Evolutionary conservation across 176 grass and related monocot genomes (phyloP).

Genomic region (Cenchrus americanus): DNA sequence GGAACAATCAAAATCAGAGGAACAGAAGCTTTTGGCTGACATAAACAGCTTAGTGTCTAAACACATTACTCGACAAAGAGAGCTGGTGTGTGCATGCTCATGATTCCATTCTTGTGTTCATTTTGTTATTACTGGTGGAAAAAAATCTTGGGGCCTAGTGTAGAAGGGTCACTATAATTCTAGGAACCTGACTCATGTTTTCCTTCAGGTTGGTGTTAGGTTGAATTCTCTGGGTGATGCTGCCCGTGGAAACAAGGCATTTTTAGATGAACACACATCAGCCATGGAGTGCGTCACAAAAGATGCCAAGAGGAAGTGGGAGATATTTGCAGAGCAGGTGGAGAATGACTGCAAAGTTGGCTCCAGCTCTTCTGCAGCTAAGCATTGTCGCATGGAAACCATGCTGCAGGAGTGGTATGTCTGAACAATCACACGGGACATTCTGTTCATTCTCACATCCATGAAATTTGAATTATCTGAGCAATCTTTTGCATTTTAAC

Average conservation of each 20-base stretch:
- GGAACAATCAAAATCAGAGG: slow-evolving; percentile 88
- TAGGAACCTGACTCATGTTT: slow-evolving; percentile 23
- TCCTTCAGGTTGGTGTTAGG: slow-evolving; percentile 75
- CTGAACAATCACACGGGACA: neutral
- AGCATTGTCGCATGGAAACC: slow-evolving; percentile 90
- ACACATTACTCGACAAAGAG: slow-evolving; percentile 82
- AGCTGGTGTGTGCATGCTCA: slow-evolving; percentile 58
- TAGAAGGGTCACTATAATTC: neutral
- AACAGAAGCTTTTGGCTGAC: slow-evolving; percentile 77
- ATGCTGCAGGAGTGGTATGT: slow-evolving; percentile 77
- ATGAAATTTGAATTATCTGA: slow-evolving; percentile 9
- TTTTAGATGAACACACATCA: slow-evolving; percentile 72
- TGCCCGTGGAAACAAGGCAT: slow-evolving; percentile 68
- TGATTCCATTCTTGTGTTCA: neutral
- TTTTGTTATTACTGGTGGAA: neutral
- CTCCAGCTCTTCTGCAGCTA: slow-evolving; percentile 74
- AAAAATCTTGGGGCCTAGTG: slow-evolving; percentile 16
- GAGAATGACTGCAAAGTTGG: slow-evolving; percentile 72
- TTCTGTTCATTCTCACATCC: neutral
- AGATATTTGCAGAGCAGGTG: slow-evolving; percentile 72
- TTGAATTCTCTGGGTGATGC: slow-evolving; percentile 64
- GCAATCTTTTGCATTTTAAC: slow-evolving; percentile 23
- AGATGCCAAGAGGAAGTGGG: slow-evolving; percentile 98
- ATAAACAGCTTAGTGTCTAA: slow-evolving; percentile 80
- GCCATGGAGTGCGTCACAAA: slow-evolving; percentile 66